Evolutionary conservation across 2,329 filamentous ascomycete species (phyloP), one percentile per base, ranked within the genome.

Genomic region (Phyllosticta paracitricarpa): DNA sequence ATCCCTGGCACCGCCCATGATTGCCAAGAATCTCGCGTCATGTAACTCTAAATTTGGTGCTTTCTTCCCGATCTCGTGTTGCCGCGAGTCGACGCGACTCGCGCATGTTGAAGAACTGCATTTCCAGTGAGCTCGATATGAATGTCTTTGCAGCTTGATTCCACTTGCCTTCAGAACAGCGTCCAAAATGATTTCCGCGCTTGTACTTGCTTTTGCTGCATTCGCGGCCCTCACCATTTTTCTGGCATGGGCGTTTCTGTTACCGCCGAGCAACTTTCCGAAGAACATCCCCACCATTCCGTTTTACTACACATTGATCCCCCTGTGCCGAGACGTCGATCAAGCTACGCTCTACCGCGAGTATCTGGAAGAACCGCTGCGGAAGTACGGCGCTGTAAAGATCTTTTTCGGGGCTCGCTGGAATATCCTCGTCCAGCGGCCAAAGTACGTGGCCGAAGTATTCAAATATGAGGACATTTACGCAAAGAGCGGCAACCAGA

Each of bases 351-450:
- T 76, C 5, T 79, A 76, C 64, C 66, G 64, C 12, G 62, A 66
- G 57, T 77, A 78, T 64, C 71, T 79, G 53, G 70, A 75, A 48
- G 65, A 69, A 58, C 75, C 75, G 2, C 66, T 77, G 5, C 68
- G 68, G 9, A 68, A 68, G n/a, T 71, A 75, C 54, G 75, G 79
- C 3, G 79, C 78, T 1, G 79, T 80, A 19, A 76, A 79, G 61
- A 68, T 81, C 28, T 81, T 78, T 69, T 80, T 80, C 35, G 78
- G 74, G 1, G 77, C 76, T 0, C 73, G 73, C 51, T 81, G 79
- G 79, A 80, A 78, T 55, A 69, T 81, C 2, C 68, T 81, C 10
- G 75, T 80, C 0, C 75, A 75, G 55, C 73, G 73, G 4, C 78
- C 79, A 1, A 65, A 72, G 0, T 78, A 76, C 61, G 64, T 82